A percentile compares a stretch with the other conserved stretches of the same genome.
Evolutionary conservation across 23 red algal species (phyloP).

Genomic region (Gracilaria gracilis): DNA sequence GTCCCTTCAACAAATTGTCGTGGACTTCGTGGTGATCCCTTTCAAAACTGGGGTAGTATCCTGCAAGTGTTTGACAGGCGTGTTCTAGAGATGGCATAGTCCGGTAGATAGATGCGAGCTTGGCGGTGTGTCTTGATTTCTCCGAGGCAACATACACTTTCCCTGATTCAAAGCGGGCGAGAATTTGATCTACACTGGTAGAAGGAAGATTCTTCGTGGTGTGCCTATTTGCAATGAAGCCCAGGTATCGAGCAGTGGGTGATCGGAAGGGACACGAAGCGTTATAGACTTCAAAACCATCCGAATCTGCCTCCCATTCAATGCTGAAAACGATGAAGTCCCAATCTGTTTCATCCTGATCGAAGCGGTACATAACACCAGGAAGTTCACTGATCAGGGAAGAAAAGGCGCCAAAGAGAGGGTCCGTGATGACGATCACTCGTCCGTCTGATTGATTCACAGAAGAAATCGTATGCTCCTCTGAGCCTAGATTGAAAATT

Average conservation of each 20-base stretch:
- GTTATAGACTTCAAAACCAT: slow-evolving; percentile 45
- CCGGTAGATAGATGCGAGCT: slow-evolving; percentile 13
- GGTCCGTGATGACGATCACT: slow-evolving; percentile 35
- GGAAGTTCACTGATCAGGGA: slow-evolving; percentile 39
- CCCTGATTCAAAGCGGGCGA: slow-evolving; percentile 10
- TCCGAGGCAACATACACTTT: slow-evolving; percentile 55
- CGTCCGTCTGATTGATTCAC: slow-evolving; percentile 13
- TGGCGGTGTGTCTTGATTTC: slow-evolving; percentile 38
- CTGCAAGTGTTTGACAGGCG: slow-evolving; percentile 44
- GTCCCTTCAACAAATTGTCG: slow-evolving; percentile 50
- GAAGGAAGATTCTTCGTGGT: slow-evolving; percentile 21
- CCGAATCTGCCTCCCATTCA: slow-evolving; percentile 45
- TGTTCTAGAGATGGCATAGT: slow-evolving; percentile 47
- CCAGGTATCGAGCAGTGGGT: slow-evolving; percentile 55
- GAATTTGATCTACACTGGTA: slow-evolving; percentile 36
- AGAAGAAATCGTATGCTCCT: slow-evolving; percentile 7
- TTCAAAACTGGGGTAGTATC: not conserved
- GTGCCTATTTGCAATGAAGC: slow-evolving; percentile 35
- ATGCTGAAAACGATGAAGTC: slow-evolving; percentile 54
- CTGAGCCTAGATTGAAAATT: slow-evolving; percentile 14
- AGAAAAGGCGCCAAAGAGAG: slow-evolving; percentile 39
- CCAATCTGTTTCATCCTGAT: slow-evolving; percentile 25
- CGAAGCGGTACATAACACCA: slow-evolving; percentile 53
- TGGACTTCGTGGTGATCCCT: slow-evolving; percentile 57
- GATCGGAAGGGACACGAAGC: slow-evolving; percentile 32